Conservation (phyloP, 495 filamentous ascomycete species). For the Podospora fimiseda region DNA sequence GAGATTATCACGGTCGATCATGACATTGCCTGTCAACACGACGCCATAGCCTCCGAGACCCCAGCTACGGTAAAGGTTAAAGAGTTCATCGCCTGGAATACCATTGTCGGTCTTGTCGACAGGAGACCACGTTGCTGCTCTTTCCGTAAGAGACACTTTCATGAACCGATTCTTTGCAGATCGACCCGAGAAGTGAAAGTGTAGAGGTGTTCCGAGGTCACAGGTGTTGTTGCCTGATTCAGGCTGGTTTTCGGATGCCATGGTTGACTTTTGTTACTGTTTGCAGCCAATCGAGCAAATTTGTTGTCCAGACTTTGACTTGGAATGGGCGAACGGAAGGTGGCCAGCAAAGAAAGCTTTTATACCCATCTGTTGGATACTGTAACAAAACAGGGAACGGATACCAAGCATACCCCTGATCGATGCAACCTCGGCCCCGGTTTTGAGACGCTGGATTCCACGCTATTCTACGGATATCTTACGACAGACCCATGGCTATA, state of each 20-base stretch:
- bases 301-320: background rate
- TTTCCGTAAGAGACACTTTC: conserved; percentile 61
- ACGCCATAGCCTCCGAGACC: conserved; percentile 52
- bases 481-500: too few relatives aligned
- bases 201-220: conserved; percentile 49
- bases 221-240: conserved; percentile 26
- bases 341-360: background rate
- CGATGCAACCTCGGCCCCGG: too few relatives aligned
- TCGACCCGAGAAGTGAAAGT: conserved; percentile 51
- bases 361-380: background rate
- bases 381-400: too few relatives aligned
- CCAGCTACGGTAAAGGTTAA: conserved; percentile 55
- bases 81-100: conserved; percentile 50
- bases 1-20: conserved; percentile 54
- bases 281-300: background rate
- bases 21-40: conserved; percentile 58
- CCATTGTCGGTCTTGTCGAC: conserved; percentile 44
- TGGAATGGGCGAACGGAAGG: background rate
- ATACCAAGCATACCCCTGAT: too few relatives aligned
- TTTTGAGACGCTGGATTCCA: too few relatives aligned
- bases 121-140: conserved; percentile 50
- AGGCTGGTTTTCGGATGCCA: background rate
- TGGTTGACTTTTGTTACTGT: too few relatives aligned
- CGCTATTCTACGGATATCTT: too few relatives aligned
- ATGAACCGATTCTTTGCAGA: conserved; percentile 54